Conservation (phyloP, 495 filamentous ascomycete genomes). For the Trichoderma erinaceum region DNA sequence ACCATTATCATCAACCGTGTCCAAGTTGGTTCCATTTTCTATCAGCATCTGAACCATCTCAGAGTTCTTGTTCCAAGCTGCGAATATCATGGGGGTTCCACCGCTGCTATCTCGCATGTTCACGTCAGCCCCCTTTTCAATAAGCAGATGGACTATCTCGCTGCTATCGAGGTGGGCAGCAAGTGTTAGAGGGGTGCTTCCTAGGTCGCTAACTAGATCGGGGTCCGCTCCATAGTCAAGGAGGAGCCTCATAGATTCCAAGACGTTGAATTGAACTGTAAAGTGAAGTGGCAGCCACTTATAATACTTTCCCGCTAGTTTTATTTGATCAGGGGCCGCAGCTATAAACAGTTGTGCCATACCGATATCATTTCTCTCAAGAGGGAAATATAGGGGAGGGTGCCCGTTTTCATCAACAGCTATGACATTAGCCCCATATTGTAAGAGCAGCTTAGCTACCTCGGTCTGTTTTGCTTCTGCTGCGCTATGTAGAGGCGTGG, state of each 20-base stretch:
- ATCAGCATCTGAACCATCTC: conserved; percentile 14
- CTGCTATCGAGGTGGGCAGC: background rate
- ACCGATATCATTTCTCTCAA: conserved; percentile 9
- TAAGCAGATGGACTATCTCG: background rate
- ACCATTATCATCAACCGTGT: conserved; percentile 1
- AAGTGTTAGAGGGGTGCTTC: background rate
- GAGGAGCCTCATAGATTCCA: too few species aligned
- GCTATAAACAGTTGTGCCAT: conserved; percentile 18
- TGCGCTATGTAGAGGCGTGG: conserved; percentile 5
- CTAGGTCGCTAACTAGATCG: background rate
- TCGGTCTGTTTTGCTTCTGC: background rate
- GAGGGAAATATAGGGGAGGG: conserved; percentile 18
- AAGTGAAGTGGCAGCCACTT: too few species aligned
- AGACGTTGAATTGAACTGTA: too few species aligned
- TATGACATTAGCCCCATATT: conserved; percentile 17
- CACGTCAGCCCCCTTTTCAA: background rate
- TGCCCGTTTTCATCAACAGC: conserved; percentile 4
- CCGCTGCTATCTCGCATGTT: background rate
- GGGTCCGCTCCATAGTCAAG: conserved; percentile 14
- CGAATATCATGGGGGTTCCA: background rate
- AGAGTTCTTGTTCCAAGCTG: background rate
- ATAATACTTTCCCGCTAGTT: too few species aligned
- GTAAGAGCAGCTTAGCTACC: background rate
- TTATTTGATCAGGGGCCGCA: too few species aligned
- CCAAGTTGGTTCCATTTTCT: conserved; percentile 15